Base-by-base conservation (phyloP, 208 protist genomes). In the Tritrichomonas foetus region DNA sequence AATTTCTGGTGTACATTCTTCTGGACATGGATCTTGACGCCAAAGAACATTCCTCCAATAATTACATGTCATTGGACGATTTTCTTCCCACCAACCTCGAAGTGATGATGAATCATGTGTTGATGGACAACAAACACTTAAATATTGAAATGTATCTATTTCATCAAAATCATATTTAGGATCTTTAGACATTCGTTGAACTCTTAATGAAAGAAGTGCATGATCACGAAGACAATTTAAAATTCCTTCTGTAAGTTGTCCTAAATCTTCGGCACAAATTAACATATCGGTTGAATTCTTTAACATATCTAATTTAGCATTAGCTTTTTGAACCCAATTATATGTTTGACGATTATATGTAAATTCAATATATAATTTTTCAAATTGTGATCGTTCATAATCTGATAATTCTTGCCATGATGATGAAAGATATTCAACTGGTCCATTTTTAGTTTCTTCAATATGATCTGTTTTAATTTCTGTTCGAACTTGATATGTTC, bases 111-210 rank as follows among this genome's bases (percentile, higher is more conserved):
- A 47, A 41, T 82, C 74, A 20, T 82, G 74, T 53, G 74, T 82
- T 3, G 74, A 82, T 82, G 41, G 74, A 41, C 74, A 82, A n/a
- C n/a, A 25, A 8, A 82, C 74, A 30, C n/a, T 47, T 3, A 82
- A 20, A 30, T 82, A 82, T 14, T 14, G n/a, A 36, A 50, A 82
- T 44, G 11, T 50, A 20, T 82, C 11, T 25, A n/a, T 47, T 14
- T 82, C 74, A 53, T 82, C 74, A 41, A 82, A 82, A 5, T 82
- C 74, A 53, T 82, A 5, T 9, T 49, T 50, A 11, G 33, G 74
- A 82, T 82, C 74, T 44, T 82, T 82, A 3, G 74, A 82, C 74
- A 82, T 82, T 82, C 74, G 47, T 36, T 82, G 74, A 9, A 82
- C 74, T 3, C 39, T 3, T 22, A 82, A 50, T n/a, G 74, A 82